These are phyloP conservation scores for Lignosus rhinocerotis DNA, from an alignment of 1,284 basidiomycete genomes.

Conservation along the genomic window DNA sequence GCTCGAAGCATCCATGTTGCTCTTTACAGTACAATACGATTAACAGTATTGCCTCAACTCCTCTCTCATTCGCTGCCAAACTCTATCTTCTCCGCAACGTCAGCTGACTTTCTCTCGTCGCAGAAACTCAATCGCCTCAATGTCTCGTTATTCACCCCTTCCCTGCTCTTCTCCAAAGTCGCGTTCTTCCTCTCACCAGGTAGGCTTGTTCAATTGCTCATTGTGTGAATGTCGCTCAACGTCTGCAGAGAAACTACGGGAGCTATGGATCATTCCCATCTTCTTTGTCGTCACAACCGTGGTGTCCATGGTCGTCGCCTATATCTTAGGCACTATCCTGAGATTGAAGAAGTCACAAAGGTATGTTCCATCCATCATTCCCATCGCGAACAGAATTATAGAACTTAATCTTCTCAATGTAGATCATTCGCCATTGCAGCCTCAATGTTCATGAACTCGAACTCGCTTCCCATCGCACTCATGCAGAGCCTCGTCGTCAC, in stretches of 20 bases:
- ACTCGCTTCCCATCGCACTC: conserved; percentile 90
- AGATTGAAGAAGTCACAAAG: conserved; percentile 63
- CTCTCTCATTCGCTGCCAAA: too few relatives aligned
- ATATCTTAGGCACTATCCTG: conserved; percentile 49
- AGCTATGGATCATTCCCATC: conserved; percentile 91
- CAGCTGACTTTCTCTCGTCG: not conserved
- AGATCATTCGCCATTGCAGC: conserved; percentile 87
- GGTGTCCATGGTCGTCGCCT: conserved; percentile 60
- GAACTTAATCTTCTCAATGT: too few relatives aligned
- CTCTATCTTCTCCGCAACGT: not conserved
- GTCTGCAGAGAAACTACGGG: conserved; percentile 67
- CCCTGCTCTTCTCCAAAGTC: conserved; percentile 92
- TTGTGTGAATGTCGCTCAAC: not conserved
- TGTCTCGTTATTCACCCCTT: conserved; percentile 89
- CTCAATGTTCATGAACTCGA: conserved; percentile 90
- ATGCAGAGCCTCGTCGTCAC: conserved; percentile 88
- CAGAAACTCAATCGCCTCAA: conserved; percentile 81
- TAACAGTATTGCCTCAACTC: not conserved
- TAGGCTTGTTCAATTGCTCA: conserved; percentile 28
- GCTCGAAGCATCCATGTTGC: not conserved
- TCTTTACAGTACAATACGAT: not conserved
- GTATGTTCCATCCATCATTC: conserved; percentile 35
- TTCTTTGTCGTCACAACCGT: conserved; percentile 72
- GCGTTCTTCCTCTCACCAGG: conserved; percentile 79
- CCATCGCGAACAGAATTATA: too few relatives aligned